Conservation (phyloP, 441 rosid genomes). For the Capsella rubella region DNA sequence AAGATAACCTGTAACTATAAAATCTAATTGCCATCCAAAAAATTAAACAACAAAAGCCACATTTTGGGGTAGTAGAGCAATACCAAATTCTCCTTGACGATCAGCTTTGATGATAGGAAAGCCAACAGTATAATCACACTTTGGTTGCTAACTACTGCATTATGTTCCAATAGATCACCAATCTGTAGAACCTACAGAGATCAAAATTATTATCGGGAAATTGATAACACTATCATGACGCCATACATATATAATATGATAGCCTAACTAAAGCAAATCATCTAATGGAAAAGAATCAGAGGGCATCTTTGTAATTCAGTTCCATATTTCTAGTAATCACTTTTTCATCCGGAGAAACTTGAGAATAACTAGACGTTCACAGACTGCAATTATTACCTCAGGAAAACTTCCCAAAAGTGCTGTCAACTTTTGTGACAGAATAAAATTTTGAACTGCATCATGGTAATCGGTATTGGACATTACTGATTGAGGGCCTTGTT, state of each 20-base stretch:
- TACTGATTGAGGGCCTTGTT: slow-evolving; percentile 65
- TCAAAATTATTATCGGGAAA: slow-evolving; percentile 22
- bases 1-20: slow-evolving; percentile 20
- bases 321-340: slow-evolving; percentile 8
- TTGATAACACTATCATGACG: background rate
- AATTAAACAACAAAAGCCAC: slow-evolving; percentile 38
- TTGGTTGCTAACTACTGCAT: slow-evolving; percentile 67
- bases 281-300: background rate
- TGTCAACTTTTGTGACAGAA: slow-evolving; percentile 82
- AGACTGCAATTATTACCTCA: slow-evolving; percentile 59
- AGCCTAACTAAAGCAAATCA: slow-evolving; percentile 15
- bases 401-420: slow-evolving; percentile 85
- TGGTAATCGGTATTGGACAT: slow-evolving; percentile 67
- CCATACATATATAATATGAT: slow-evolving; percentile 21
- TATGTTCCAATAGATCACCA: slow-evolving; percentile 88
- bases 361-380: slow-evolving; percentile 3
- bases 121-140: slow-evolving; percentile 79
- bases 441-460: slow-evolving; percentile 87
- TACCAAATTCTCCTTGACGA: slow-evolving; percentile 68
- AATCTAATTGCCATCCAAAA: slow-evolving; percentile 27
- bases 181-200: slow-evolving; percentile 76
- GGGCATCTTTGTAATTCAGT: slow-evolving; percentile 9
- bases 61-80: slow-evolving; percentile 49
- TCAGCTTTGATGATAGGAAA: slow-evolving; percentile 80
- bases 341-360: slow-evolving; percentile 13